Conservation (phyloP, 2,329 filamentous ascomycete genomes). For the Dothiorella sarmentorum region DNA sequence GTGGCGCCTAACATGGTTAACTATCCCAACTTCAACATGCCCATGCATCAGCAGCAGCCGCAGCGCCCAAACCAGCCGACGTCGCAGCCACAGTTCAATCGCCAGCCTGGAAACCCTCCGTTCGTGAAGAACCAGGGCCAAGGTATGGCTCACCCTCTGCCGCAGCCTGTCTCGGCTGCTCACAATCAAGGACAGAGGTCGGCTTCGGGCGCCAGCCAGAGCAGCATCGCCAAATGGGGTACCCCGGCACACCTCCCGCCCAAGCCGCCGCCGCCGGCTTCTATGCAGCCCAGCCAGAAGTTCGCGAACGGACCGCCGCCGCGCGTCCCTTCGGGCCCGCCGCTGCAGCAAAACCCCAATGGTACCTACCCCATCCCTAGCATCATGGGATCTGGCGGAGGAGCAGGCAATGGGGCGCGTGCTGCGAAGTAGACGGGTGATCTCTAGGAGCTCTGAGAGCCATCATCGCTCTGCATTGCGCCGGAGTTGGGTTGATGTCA, state of each 20-base stretch:
- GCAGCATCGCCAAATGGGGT: slow-evolving; percentile 56
- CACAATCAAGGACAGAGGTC: slow-evolving; percentile 24
- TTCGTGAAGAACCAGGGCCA: slow-evolving; percentile 23
- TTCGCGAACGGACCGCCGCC: slow-evolving; percentile 21
- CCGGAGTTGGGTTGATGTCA: slow-evolving; percentile 7
- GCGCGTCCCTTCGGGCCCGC: neutral
- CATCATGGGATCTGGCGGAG: slow-evolving; percentile 11
- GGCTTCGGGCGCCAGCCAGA: slow-evolving; percentile 35
- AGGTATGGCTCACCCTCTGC: slow-evolving; percentile 20
- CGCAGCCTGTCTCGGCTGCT: slow-evolving; percentile 25
- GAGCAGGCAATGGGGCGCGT: slow-evolving; percentile 11
- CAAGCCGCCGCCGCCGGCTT: slow-evolving; percentile 50
- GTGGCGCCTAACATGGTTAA: slow-evolving; percentile 25
- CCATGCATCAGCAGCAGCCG: slow-evolving; percentile 17
- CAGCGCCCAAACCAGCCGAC: slow-evolving; percentile 28
- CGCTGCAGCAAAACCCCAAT: slow-evolving; percentile 6
- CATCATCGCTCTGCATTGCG: slow-evolving; percentile 11
- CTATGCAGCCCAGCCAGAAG: slow-evolving; percentile 29
- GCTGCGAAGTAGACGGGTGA: slow-evolving; percentile 15
- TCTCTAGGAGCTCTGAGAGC: neutral
- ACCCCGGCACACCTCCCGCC: slow-evolving; percentile 53
- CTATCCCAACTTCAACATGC: slow-evolving; percentile 21
- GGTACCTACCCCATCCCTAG: slow-evolving; percentile 18
- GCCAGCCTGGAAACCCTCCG: slow-evolving; percentile 27
- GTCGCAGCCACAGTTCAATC: slow-evolving; percentile 25